These are phyloP conservation scores for Eucalyptus marginata DNA, from an alignment of 345 rosid genomes.

Conservation along the genomic window DNA sequence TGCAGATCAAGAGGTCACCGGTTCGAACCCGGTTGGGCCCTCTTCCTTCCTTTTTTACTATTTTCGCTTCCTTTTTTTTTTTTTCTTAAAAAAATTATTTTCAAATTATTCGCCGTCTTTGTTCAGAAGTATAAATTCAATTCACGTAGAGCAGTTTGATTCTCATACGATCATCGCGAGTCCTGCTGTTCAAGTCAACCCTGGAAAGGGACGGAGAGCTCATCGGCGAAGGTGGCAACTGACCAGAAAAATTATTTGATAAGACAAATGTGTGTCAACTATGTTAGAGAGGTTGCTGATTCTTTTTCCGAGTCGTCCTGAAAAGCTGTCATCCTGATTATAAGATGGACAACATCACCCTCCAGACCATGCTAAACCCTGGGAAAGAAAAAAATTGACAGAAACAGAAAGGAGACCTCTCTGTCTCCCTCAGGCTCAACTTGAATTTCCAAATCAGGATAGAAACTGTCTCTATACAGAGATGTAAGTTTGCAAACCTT, in stretches of 20 bases:
- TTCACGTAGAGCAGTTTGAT: conserved; percentile 6
- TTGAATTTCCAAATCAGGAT: neutral
- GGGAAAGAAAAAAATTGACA: neutral
- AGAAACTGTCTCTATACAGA: conserved; percentile 6
- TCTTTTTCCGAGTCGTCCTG: neutral
- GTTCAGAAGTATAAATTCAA: too few relatives aligned
- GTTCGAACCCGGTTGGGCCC: conserved; percentile 26
- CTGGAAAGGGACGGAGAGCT: conserved; percentile 5
- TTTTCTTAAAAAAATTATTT: too few relatives aligned
- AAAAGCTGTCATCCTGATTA: conserved; percentile 1
- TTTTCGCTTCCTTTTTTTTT: too few relatives aligned
- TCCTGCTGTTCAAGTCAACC: neutral
- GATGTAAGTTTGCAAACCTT: neutral
- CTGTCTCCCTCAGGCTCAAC: neutral
- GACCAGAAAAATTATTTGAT: conserved; percentile 4
- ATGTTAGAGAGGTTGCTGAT: conserved; percentile 7
- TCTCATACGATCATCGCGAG: neutral
- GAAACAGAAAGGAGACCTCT: neutral
- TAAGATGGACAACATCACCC: neutral
- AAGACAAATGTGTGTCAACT: conserved; percentile 8
- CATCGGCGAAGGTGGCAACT: conserved; percentile 6
- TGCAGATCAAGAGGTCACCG: conserved; percentile 72
- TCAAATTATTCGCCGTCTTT: too few relatives aligned
- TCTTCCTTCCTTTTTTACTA: too few relatives aligned
- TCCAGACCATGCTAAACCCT: neutral